Percentiles rank a stretch among this genome's conserved stretches.
These are phyloP conservation scores for Apiotrichum veenhuisii DNA, from an alignment of 1,284 basidiomycete genomes.

Conservation along the genomic window DNA sequence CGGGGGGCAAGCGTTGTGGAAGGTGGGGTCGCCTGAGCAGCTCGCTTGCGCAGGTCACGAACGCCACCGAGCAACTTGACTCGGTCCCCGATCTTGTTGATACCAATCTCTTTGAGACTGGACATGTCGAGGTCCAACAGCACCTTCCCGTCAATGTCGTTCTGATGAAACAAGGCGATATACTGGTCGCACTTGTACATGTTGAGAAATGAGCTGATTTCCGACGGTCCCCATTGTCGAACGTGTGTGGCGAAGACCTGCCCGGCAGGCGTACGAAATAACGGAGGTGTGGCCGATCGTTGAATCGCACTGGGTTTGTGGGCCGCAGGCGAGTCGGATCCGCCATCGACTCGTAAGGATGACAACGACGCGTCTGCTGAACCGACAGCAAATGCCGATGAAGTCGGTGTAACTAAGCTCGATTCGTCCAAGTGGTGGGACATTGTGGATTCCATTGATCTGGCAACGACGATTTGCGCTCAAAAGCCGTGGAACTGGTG, in stretches of 20 bases:
- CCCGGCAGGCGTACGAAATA: constrained; percentile 27
- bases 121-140: constrained; percentile 81
- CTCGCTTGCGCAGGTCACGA: constrained; percentile 63
- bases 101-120: constrained; percentile 81
- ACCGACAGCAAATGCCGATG: constrained; percentile 23
- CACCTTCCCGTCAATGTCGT: constrained; percentile 85
- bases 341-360: not conserved
- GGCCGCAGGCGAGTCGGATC: not conserved
- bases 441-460: not conserved
- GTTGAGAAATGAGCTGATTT: constrained; percentile 39
- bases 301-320: not conserved
- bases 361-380: not conserved
- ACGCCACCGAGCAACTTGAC: constrained; percentile 80
- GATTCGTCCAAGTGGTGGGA: constrained; percentile 8
- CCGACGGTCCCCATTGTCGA: constrained; percentile 32
- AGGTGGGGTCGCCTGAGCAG: constrained; percentile 11
- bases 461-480: no score
- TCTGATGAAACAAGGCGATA: constrained; percentile 64
- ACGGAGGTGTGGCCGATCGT: constrained; percentile 35
- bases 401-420: constrained; percentile 32
- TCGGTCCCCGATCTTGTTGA: constrained; percentile 80
- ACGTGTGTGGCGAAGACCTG: constrained; percentile 35
- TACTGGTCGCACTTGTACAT: constrained; percentile 63
- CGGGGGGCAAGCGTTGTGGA: not conserved
- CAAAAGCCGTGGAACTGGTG: no score